Percentiles rank a stretch among this genome's conserved stretches.
Evolutionary conservation across 306 rosid species (phyloP).

Genomic region (Inga oerstediana): DNA sequence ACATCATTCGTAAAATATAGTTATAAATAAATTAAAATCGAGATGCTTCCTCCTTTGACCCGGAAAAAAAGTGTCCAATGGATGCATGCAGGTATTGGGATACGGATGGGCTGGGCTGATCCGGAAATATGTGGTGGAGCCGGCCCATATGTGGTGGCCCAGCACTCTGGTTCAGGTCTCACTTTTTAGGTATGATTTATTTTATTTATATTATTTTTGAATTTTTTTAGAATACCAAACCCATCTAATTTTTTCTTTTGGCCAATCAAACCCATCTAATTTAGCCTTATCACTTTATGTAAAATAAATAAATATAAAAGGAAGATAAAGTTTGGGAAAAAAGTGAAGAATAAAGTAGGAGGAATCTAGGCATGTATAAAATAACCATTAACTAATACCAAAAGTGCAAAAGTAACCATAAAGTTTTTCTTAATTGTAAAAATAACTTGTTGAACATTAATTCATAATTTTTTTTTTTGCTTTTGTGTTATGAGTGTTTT

Average conservation of each 20-base stretch:
- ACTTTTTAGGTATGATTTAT: slow-evolving; percentile 59
- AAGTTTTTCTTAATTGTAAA: too few species aligned
- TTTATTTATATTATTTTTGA: background rate
- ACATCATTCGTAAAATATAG: background rate
- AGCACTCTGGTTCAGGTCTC: slow-evolving; percentile 83
- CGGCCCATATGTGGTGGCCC: slow-evolving; percentile 99
- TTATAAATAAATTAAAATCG: background rate
- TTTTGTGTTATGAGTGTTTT: too few species aligned
- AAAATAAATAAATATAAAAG: background rate
- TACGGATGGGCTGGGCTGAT: slow-evolving; percentile 89
- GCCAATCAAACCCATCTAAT: background rate
- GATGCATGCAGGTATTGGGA: slow-evolving; percentile 64
- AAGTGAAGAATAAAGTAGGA: background rate
- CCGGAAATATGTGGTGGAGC: slow-evolving; percentile 88
- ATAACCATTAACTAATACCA: too few species aligned
- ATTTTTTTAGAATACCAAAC: background rate
- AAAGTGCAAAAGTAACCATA: too few species aligned
- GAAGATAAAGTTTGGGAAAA: background rate
- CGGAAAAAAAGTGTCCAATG: background rate
- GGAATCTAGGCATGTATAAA: background rate
- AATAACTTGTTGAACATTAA: too few species aligned
- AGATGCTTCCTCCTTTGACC: background rate
- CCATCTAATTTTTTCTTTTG: background rate
- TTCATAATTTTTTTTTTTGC: too few species aligned
- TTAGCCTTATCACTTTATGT: background rate